Base-by-base conservation (phyloP, 164 flowering plant species). In the Magnolia kwangsiensis region DNA sequence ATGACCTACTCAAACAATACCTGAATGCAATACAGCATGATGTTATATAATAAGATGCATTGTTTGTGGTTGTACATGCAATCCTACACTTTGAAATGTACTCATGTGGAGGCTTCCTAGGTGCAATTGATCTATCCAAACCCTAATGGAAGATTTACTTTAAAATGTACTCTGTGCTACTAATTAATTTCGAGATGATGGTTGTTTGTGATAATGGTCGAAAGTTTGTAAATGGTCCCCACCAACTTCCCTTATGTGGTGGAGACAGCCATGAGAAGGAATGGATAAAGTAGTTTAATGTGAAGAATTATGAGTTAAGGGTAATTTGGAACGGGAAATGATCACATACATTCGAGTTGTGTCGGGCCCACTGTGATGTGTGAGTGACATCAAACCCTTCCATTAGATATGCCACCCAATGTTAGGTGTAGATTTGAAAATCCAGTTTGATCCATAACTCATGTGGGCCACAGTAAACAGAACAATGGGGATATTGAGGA, bases 231-330 rank as follows among this genome's bases (percentile, higher is more conserved):
- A 29, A 31, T 68, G 71, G 71, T 14, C 21, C 71, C 19, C 20
- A 29, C 51, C 31, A 8, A 18, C 71, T 68, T 68, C 29, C n/a
- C 71, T 68, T 68, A 37, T 68, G 71, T 6, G 71, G 50, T 68
- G 71, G 27, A 31, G 27, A 14, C n/a, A 7, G 45, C 9, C 71
- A 68, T 24, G 3, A 55, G 18, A 55, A 55, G 31, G 19, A 16
- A 29, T 31, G 7, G 27, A 45, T 16, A 10, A 18, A 31, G 4
- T 37, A 37, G 4, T 37, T 7, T 5, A 37, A 37, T 3, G 45
- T 5, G 31, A 37, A 37, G 45, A 68, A 68, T 29, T n/a, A 37
- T 27, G 71, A 4, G 51, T 68, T 29, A 31, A 29, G 13, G 61
- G 16, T 55, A 55, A 29, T 68, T 37, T 18, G 11, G 16, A 37